These are phyloP conservation scores for Moesziomyces sp. DNA, from an alignment of 1,284 basidiomycete species.

Conservation along the genomic window DNA sequence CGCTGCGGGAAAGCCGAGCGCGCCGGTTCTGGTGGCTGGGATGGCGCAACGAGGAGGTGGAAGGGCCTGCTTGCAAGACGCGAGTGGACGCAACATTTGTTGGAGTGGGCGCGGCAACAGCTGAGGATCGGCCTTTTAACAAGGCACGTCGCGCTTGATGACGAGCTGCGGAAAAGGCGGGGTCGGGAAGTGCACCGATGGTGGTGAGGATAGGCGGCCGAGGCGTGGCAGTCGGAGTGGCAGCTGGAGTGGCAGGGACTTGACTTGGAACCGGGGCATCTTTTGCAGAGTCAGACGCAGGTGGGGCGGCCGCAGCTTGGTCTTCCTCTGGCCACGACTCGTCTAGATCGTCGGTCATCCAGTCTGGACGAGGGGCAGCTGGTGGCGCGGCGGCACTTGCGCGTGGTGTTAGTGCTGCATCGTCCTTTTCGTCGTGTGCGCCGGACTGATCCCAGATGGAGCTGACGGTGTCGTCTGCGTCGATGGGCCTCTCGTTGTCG, in stretches of 20 bases:
- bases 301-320: slow-evolving; percentile 1
- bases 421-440: slow-evolving; percentile 1
- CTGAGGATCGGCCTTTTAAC: slow-evolving; percentile 19
- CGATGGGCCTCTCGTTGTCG: slow-evolving; percentile 1
- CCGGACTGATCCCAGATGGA: slow-evolving; percentile 40
- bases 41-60: slow-evolving; percentile 37
- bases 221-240: slow-evolving; percentile 14
- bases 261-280: neutral
- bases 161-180: slow-evolving; percentile 41
- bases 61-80: slow-evolving; percentile 29
- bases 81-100: neutral
- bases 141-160: slow-evolving; percentile 43
- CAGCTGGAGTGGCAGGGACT: slow-evolving; percentile 13
- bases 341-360: slow-evolving; percentile 54
- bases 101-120: slow-evolving; percentile 15
- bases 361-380: slow-evolving; percentile 20
- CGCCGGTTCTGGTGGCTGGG: slow-evolving; percentile 37
- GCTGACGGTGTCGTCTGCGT: slow-evolving; percentile 23
- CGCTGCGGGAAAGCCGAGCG: slow-evolving; percentile 6
- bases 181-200: slow-evolving; percentile 19
- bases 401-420: neutral
- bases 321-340: slow-evolving; percentile 46
- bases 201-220: slow-evolving; percentile 5
- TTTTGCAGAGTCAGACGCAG: neutral
- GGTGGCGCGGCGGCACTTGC: neutral